Base-by-base conservation (phyloP, 495 filamentous ascomycete species). In the Niebla homalea region DNA sequence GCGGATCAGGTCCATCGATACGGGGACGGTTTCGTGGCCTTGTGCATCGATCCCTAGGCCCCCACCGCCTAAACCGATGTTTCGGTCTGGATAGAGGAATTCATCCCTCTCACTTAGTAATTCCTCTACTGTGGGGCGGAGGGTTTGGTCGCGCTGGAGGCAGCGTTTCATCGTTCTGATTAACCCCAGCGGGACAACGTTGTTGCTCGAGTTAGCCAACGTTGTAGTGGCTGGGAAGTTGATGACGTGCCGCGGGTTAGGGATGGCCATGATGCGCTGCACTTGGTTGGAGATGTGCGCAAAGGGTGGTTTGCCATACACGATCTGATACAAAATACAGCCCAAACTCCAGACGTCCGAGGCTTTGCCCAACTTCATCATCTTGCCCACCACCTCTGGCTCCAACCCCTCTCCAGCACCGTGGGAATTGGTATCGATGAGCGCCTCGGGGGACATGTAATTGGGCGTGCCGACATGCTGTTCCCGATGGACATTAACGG, bases 241-340 rank as follows among this genome's bases (percentile, higher is more conserved):
- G 64, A 98, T 92, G 29, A 71, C 67, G 62, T 94, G 80, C 36
- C 78, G 75, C 46, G 83, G 90, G 60, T 96, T 89, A 44, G 89
- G 88, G 62, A 98, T 98, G 15, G 89, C 88, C 69, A 80, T 69
- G 51, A 84, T 75, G 11, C 70, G 69, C 52, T 69, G 80, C 69
- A 89, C 83, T 62, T 84, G 85, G 67, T 88, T 86, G 14, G 77
- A 69, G 55, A 98, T 93, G 60, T 95, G 88, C 10, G 85, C 87
- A 57, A 98, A 98, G 4, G 92, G 92, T 7, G 88, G 85, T 26
- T 81, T 76, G 39, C 90, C 90, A 63, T 97, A 97, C 0, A 87
- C 84, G 87, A 98, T 94, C 66, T 97, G 92, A 65, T 93, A 97
- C 21, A 98, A 67, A 48, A 98, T 97, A 60, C 92, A 97, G 8